A percentile compares a stretch with the other conserved stretches of the same genome.
Conservation (phyloP, 345 rosid genomes). For the Sisymbrium altissimum region DNA sequence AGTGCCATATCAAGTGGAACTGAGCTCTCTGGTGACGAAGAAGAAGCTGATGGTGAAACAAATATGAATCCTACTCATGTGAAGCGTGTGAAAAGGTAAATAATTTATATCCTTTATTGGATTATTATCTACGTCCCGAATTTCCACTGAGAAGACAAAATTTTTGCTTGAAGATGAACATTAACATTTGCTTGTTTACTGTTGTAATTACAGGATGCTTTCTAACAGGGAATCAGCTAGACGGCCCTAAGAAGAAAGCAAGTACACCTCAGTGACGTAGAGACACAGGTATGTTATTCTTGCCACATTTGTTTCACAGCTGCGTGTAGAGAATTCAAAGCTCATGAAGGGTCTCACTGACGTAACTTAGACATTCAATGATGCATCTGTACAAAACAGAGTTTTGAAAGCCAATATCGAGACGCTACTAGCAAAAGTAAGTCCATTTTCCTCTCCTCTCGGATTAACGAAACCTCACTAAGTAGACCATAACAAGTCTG, state of each 20-base stretch:
- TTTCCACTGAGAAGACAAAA: background rate
- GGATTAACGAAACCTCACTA: background rate
- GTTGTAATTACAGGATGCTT: constrained; percentile 67
- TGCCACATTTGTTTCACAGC: constrained; percentile 37
- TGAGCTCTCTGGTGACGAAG: constrained; percentile 82
- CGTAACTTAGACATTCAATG: constrained; percentile 69
- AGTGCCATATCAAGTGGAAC: constrained; percentile 68
- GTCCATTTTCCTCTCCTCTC: background rate
- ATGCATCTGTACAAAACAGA: constrained; percentile 81
- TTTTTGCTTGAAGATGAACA: background rate
- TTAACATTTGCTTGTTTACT: constrained; percentile 1
- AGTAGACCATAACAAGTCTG: background rate
- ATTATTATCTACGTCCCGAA: background rate
- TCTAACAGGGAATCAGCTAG: constrained; percentile 97
- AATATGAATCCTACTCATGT: constrained; percentile 63
- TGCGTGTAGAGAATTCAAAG: constrained; percentile 71
- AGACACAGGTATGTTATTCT: constrained; percentile 62
- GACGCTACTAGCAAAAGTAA: constrained; percentile 87
- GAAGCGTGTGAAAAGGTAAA: constrained; percentile 83
- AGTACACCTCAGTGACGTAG: constrained; percentile 84
- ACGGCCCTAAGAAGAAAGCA: constrained; percentile 94
- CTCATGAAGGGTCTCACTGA: constrained; percentile 66
- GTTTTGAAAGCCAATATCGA: constrained; percentile 90
- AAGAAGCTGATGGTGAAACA: constrained; percentile 74
- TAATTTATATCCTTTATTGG: background rate